These are phyloP conservation scores for Dioscorea dumetorum DNA, from an alignment of 106 monocot genomes.

Conservation along the genomic window DNA sequence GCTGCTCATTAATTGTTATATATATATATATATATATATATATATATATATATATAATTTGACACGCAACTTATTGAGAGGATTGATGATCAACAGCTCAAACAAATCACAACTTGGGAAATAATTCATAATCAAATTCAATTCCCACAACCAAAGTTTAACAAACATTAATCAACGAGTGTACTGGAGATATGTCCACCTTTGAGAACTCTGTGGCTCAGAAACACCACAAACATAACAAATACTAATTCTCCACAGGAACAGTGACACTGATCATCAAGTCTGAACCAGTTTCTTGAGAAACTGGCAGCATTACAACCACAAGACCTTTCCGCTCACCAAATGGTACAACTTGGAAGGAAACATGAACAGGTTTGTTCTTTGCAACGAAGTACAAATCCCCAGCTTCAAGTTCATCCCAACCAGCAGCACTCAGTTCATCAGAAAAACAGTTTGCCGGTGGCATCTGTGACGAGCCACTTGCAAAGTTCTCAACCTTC, in stretches of 20 bases:
- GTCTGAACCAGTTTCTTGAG: not conserved
- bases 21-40: too few species aligned
- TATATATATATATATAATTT: too few species aligned
- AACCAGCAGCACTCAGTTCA: not conserved
- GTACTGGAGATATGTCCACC: too few species aligned
- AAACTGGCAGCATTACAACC: slow-evolving; percentile 21
- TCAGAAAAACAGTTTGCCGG: not conserved
- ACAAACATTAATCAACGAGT: too few species aligned
- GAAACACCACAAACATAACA: not conserved
- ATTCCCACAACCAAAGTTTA: too few species aligned
- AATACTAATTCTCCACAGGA: slow-evolving; percentile 13
- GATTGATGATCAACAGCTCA: too few species aligned
- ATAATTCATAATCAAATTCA: too few species aligned
- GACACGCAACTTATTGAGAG: too few species aligned
- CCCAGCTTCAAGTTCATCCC: not conserved
- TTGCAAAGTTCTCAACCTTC: slow-evolving; percentile 1
- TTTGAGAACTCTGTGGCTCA: too few species aligned
- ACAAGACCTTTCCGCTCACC: slow-evolving; percentile 13
- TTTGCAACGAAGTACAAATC: slow-evolving; percentile 10
- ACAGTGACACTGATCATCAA: slow-evolving; percentile 27
- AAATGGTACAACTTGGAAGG: slow-evolving; percentile 20
- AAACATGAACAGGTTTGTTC: slow-evolving; percentile 32
- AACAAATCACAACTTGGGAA: too few species aligned
- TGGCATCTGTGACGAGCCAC: not conserved
- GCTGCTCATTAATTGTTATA: too few species aligned